Evolutionary conservation across 139 green algal genomes (phyloP).

Genomic region (Haematococcus lacustris): DNA sequence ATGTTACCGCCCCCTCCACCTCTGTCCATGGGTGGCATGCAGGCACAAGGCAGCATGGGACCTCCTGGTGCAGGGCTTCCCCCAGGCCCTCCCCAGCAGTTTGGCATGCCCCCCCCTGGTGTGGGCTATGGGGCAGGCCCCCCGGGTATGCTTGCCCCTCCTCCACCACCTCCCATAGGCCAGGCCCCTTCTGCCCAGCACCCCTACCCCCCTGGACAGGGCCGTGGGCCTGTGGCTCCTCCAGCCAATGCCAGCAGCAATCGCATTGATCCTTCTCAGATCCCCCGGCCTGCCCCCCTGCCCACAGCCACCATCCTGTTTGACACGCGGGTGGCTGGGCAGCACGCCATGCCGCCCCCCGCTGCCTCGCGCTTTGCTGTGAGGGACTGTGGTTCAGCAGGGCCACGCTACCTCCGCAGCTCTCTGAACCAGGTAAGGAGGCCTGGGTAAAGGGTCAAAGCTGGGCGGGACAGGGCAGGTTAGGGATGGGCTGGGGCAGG

Average conservation of each 20-base stretch:
- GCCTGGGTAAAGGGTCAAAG: neutral
- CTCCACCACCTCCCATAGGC: no score
- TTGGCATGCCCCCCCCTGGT: neutral
- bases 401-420: constrained; percentile 71
- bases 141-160: neutral
- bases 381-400: constrained; percentile 67
- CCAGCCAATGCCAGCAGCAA: neutral
- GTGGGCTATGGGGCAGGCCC: neutral
- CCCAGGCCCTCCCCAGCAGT: neutral
- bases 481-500: neutral
- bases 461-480: neutral
- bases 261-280: constrained; percentile 80
- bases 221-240: neutral
- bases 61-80: neutral
- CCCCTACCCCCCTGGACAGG: neutral
- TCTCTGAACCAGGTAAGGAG: constrained; percentile 57
- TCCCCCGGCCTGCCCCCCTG: constrained; percentile 55
- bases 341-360: constrained; percentile 34
- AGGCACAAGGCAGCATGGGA: no score
- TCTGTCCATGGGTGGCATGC: no score
- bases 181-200: neutral
- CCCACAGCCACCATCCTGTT: constrained; percentile 36
- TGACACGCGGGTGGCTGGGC: constrained; percentile 48
- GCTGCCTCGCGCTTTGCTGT: constrained; percentile 31
- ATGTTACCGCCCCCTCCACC: no score